A percentile compares a stretch with the other conserved stretches of the same genome.
These are phyloP conservation scores for Syzygium oleosum DNA, from an alignment of 345 rosid species.

Conservation along the genomic window DNA sequence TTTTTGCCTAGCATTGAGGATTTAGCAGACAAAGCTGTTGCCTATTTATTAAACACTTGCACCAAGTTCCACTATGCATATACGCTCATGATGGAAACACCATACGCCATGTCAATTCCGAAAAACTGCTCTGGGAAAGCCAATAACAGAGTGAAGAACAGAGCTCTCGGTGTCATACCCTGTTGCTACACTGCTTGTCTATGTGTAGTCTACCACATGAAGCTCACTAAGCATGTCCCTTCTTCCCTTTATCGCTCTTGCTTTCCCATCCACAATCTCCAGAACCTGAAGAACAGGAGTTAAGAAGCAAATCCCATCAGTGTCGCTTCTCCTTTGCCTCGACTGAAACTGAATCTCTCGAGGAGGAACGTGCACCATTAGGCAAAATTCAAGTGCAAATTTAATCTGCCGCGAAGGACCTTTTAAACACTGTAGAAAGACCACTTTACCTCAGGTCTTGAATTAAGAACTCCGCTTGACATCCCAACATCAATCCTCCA, in stretches of 20 bases:
- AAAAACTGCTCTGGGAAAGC: background rate
- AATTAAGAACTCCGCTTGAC: conserved; percentile 88
- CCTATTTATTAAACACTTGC: background rate
- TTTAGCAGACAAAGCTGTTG: background rate
- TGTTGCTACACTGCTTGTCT: conserved; percentile 2
- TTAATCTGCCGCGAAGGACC: background rate
- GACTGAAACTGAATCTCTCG: background rate
- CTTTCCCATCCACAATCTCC: conserved; percentile 57
- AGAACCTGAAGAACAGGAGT: conserved; percentile 43
- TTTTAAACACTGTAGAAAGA: background rate
- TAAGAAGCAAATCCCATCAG: background rate
- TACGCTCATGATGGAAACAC: background rate
- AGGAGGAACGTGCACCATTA: background rate
- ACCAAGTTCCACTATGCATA: background rate
- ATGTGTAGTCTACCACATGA: conserved; percentile 44
- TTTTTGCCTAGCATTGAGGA: background rate
- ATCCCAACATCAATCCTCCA: conserved; percentile 96
- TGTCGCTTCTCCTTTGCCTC: background rate
- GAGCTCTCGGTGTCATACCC: background rate
- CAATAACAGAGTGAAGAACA: background rate
- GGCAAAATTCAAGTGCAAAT: background rate
- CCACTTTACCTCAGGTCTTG: conserved; percentile 82
- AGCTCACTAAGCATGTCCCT: conserved; percentile 34
- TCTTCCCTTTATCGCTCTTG: conserved; percentile 61
- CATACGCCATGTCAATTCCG: background rate